Base-by-base conservation (phyloP, 257 asterid species). In the Orobanche coerulescens region DNA sequence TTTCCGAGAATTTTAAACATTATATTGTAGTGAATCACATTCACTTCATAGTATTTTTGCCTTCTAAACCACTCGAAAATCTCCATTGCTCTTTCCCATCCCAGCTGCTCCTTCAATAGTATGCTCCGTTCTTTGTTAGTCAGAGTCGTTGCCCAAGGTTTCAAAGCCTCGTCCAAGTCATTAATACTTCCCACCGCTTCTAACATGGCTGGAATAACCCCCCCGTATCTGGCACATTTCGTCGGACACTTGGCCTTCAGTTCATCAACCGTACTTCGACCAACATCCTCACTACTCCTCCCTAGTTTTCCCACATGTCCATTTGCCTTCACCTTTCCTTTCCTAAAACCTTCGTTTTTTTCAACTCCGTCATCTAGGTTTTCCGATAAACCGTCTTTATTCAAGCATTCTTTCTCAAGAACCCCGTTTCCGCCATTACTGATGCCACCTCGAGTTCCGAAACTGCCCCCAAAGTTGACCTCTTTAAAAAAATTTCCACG, bases 11-110 rank as follows among this genome's bases (percentile, higher is more conserved):
- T 78, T 71, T 83, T 75, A 15, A 93, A 78, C 76, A 89, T 77
- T 60, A 93, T 89, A 57, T 93, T 93, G 71, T 81, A 89, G 73
- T 93, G 98, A 70, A 93, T 93, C 22, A 84, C 89, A 67, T 92
- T 92, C 71, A 92, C 77, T 70, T 89, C 95, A 65, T 83, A 81
- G 50, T 88, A 89, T 23, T 85, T 83, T 72, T 81, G 81, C 69
- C 65, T 57, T 71, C 77, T 88, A 62, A 89, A 84, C 98, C 97
- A 93, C 75, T 82, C 87, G 36, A 93, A 93, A 62, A 93, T 86
- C 73, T 75, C 87, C 91, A 81, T 18, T 0, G 97, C 95, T 75
- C 94, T 76, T 70, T 83, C 85, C 98, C 97, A 93, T 16, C 72
- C 52, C 61, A 73, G 28, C 78, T 93, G 97, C 76, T 93, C 98